Base-by-base conservation (phyloP, 2,329 filamentous ascomycete genomes). In the Mycocentrospora acerina region DNA sequence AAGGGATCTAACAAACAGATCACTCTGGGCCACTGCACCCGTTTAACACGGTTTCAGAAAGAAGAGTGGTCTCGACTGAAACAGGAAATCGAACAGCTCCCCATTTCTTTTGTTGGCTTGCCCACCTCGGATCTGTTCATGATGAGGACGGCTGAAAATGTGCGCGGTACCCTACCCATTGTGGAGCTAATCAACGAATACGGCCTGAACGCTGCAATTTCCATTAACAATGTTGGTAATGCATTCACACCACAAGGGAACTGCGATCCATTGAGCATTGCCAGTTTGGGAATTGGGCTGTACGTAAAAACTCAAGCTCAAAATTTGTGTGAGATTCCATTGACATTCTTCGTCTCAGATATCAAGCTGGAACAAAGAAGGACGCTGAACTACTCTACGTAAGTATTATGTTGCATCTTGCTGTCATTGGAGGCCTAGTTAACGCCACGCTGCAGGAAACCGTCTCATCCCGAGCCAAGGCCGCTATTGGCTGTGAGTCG, bases 151-250 rank as follows among this genome's bases (percentile, higher is more conserved):
- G 34, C 71, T 62, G 29, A 64, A 52, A 40, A 51, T 19, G 22
- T 72, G 1, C 72, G 83, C 42, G 83, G 81, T 1, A 88, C 84
- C 0, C 67, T 88, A 12, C 75, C 80, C 29, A 68, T 87, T 1
- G 73, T 78, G 0, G 68, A 77, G 4, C 70, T 88, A 67, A 83
- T 87, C 43, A 70, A 74, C 26, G 68, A 77, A 15, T 74, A 81
- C 43, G 72, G 71, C 0, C 59, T 88, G 3, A 73, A 81, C 42
- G 81, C 75, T 14, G 80, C 80, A 11, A 73, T 88, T 4, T 78
- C 81, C 2, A 74, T 86, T 25, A 88, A 88, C 55, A 88, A 88
- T 53, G 78, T 88, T 11, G 84, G 84, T 13, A 88, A 88, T 57
- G 82, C 84, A 0, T 88, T 88, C 53, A 88, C 85, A 6, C 85